These are phyloP conservation scores for Pseudomassariella vexata DNA, from an alignment of 2,329 filamentous ascomycete species.

Conservation along the genomic window DNA sequence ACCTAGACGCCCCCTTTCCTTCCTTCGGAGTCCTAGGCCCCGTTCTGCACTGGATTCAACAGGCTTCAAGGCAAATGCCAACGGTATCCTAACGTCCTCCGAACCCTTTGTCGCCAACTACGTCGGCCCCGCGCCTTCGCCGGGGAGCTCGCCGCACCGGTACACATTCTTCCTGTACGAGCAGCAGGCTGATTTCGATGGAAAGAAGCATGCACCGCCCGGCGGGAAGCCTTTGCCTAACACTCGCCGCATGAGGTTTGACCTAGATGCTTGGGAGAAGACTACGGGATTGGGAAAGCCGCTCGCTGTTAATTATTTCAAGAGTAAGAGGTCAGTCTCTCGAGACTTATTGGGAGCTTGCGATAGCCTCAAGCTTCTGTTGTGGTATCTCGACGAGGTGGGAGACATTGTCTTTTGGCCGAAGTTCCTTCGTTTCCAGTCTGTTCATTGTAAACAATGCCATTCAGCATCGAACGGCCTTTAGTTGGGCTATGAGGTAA, in stretches of 20 bases:
- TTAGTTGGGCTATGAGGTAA: no score
- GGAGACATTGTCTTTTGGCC: no score
- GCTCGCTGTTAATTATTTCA: constrained; percentile 32
- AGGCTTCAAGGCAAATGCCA: constrained; percentile 17
- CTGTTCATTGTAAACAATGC: no score
- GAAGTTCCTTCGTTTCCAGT: no score
- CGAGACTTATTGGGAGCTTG: no score
- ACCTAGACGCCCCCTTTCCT: constrained; percentile 41
- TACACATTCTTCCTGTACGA: constrained; percentile 44
- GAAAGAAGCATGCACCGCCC: constrained; percentile 24
- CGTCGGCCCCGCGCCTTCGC: constrained; percentile 40
- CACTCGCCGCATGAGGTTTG: constrained; percentile 32
- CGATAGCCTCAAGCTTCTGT: no score
- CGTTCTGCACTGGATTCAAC: constrained; percentile 42
- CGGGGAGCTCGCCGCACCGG: constrained; percentile 37
- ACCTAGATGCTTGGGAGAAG: constrained; percentile 33
- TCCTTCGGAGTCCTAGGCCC: constrained; percentile 35
- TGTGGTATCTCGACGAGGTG: no score
- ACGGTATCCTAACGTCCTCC: background rate
- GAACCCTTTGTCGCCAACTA: constrained; percentile 29
- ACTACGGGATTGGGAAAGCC: constrained; percentile 23
- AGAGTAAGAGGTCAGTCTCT: no score
- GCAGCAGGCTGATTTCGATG: constrained; percentile 34
- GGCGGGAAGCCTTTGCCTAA: constrained; percentile 28
- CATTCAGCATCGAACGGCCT: no score